phyloP scores from a whole-genome alignment of 1,284 basidiomycete genomes.

The Ustilago nuda region DNA sequence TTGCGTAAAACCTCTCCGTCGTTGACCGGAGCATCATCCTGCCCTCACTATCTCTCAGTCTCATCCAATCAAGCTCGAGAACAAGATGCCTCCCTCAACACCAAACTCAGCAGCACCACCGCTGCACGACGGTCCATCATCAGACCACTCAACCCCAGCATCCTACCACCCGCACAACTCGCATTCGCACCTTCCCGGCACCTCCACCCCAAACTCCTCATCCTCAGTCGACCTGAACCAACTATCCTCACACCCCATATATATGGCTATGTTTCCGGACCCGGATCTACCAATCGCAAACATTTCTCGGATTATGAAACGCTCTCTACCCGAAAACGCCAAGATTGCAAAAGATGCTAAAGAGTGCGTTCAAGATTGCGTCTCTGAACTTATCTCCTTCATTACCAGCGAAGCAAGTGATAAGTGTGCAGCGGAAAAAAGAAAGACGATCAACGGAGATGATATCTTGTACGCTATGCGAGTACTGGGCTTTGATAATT shows the following conservation, averaged over 20 bases:
- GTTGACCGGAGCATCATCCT: no score
- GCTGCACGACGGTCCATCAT: not conserved
- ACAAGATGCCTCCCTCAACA: slow-evolving; percentile 9
- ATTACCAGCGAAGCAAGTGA: slow-evolving; percentile 91
- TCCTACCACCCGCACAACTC: slow-evolving; percentile 9
- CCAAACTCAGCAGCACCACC: slow-evolving; percentile 2
- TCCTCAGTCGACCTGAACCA: slow-evolving; percentile 24
- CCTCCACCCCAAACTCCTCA: slow-evolving; percentile 24
- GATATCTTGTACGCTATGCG: slow-evolving; percentile 89
- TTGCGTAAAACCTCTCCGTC: no score
- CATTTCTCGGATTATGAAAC: slow-evolving; percentile 94
- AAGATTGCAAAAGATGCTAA: slow-evolving; percentile 98
- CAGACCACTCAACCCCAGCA: slow-evolving; percentile 18
- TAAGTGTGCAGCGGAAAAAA: slow-evolving; percentile 86
- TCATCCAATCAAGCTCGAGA: no score
- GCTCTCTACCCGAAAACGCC: slow-evolving; percentile 85
- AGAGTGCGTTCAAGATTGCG: slow-evolving; percentile 95
- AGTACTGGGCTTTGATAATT: slow-evolving; percentile 93
- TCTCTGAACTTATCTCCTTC: slow-evolving; percentile 95
- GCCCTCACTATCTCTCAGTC: no score
- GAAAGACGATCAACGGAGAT: slow-evolving; percentile 85
- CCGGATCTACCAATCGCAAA: slow-evolving; percentile 78
- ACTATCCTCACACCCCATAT: slow-evolving; percentile 31
- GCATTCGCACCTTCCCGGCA: slow-evolving; percentile 5
- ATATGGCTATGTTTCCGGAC: slow-evolving; percentile 42